Percentiles rank a stretch among this genome's conserved stretches.
These are phyloP conservation scores for Sparassis latifolia DNA, from an alignment of 1,284 basidiomycete genomes.

Conservation along the genomic window DNA sequence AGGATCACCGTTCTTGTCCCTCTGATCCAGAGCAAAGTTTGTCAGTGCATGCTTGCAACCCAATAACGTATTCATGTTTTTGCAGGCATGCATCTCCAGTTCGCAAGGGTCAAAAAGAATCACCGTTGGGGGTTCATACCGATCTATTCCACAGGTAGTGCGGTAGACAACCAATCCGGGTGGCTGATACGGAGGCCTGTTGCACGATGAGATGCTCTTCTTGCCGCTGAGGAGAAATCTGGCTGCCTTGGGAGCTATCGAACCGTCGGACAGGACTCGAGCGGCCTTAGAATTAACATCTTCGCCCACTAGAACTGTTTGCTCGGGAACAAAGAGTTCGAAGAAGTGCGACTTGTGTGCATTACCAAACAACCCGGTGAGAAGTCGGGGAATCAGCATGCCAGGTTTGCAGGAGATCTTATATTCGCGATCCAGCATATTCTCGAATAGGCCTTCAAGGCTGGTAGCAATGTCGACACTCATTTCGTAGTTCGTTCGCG, in stretches of 20 bases:
- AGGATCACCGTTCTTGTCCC: slow-evolving; percentile 32
- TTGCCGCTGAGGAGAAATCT: slow-evolving; percentile 14
- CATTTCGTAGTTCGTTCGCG: slow-evolving; percentile 28
- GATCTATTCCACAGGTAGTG: slow-evolving; percentile 20
- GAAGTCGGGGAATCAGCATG: slow-evolving; percentile 33
- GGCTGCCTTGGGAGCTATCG: slow-evolving; percentile 17
- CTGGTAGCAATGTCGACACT: slow-evolving; percentile 28
- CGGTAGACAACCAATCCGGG: slow-evolving; percentile 36
- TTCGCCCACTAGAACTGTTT: slow-evolving; percentile 18
- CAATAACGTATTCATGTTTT: slow-evolving; percentile 56
- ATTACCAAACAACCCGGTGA: slow-evolving; percentile 48
- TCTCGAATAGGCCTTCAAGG: slow-evolving; percentile 45
- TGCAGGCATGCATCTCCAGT: slow-evolving; percentile 64
- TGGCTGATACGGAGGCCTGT: slow-evolving; percentile 22
- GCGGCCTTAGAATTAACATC: slow-evolving; percentile 1
- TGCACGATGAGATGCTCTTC: slow-evolving; percentile 6
- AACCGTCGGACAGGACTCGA: slow-evolving; percentile 1
- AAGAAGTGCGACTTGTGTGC: slow-evolving; percentile 28
- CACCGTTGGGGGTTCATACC: slow-evolving; percentile 33
- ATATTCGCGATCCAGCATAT: slow-evolving; percentile 44
- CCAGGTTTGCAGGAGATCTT: slow-evolving; percentile 43
- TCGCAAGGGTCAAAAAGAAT: slow-evolving; percentile 50
- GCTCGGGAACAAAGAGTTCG: slow-evolving; percentile 51
- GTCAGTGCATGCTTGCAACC: slow-evolving; percentile 51
- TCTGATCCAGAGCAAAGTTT: slow-evolving; percentile 39